Base-by-base conservation (phyloP, 1,139 yeast genomes). In the Kluyveromyces sp. region DNA sequence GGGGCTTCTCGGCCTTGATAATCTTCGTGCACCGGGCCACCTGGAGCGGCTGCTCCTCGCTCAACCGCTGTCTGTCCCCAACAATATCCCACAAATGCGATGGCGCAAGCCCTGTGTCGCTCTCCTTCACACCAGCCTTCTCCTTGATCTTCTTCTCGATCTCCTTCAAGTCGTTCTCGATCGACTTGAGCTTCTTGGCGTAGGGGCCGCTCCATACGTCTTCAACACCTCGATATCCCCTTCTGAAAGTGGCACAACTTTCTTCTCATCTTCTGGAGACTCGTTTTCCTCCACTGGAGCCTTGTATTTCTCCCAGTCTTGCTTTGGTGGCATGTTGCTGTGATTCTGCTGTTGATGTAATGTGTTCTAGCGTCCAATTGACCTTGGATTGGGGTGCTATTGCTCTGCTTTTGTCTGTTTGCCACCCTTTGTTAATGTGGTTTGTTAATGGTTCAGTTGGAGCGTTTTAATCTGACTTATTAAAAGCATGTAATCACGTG, bases 11-110 rank as follows among this genome's bases (percentile, higher is more conserved):
- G 3, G 48, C 44, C 64, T 87, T 92, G 58, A 92, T 92, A 66
- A 94, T 92, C 72, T 94, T 92, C 36, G 98, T 94, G 71, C 99
- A 92, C 65, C 99, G 78, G 25, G 99, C 98, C 45, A 94, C 99
- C 67, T 92, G 99, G 54, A 92, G 73, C 36, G 98, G 96, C 62
- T 88, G 97, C 65, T 92, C 97, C 65, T 85, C 92, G 50, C 83
- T 77, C 82, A 90, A 81, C 61, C 96, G 75, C 67, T 88, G 96
- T 66, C 87, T 86, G 68, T 92, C 99, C 26, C 97, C 97, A 75
- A 83, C 81, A 43, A 92, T 87, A 71, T 92, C 99, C 99, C 99
- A 92, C 56, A 90, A 71, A 63, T 88, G 95, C 4, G 97, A 96
- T 43, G 95, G 90, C 26, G 97, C 89, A 52, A 92, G 74, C 21